A percentile compares a stretch with the other conserved stretches of the same genome.
These are phyloP conservation scores for Phytophthora colocasiae DNA, from an alignment of 352 stramenopile species.

Conservation along the genomic window DNA sequence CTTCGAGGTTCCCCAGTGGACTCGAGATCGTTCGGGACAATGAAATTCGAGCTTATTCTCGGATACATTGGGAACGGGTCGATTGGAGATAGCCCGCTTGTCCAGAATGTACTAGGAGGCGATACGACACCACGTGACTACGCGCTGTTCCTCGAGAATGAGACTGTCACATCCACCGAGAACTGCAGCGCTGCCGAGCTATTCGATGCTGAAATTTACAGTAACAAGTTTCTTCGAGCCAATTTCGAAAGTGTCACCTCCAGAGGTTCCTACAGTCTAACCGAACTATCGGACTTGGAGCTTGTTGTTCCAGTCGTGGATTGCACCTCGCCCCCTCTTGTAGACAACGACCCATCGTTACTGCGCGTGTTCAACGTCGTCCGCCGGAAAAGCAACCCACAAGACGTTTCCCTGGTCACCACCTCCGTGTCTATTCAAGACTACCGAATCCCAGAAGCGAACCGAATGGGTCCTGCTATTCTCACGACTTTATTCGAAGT, in stretches of 20 bases:
- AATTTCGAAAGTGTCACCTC: conserved; percentile 29
- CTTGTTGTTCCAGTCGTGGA: conserved; percentile 53
- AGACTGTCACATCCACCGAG: conserved; percentile 24
- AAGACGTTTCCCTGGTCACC: conserved; percentile 37
- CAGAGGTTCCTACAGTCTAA: conserved; percentile 38
- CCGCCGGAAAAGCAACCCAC: conserved; percentile 24
- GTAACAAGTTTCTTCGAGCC: conserved; percentile 35
- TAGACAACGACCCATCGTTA: conserved; percentile 32
- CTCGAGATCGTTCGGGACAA: conserved; percentile 15
- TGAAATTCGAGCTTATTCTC: conserved; percentile 35
- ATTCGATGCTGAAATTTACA: conserved; percentile 40
- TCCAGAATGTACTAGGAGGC: conserved; percentile 28
- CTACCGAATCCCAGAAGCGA: conserved; percentile 41
- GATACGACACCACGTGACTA: conserved; percentile 32
- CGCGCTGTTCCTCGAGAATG: conserved; percentile 45
- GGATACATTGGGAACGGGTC: conserved; percentile 22
- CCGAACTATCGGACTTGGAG: conserved; percentile 38
- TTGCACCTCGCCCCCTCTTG: conserved; percentile 41
- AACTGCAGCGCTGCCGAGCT: conserved; percentile 15
- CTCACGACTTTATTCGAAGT: conserved; percentile 41
- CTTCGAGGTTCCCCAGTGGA: conserved; percentile 18
- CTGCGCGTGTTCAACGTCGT: conserved; percentile 53
- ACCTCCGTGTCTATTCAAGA: conserved; percentile 48
- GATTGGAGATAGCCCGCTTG: conserved; percentile 42
- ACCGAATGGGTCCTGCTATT: conserved; percentile 35